Percentiles rank a stretch among this genome's conserved stretches.
These are phyloP conservation scores for Populus euphratica DNA, from an alignment of 345 rosid species.

Conservation along the genomic window DNA sequence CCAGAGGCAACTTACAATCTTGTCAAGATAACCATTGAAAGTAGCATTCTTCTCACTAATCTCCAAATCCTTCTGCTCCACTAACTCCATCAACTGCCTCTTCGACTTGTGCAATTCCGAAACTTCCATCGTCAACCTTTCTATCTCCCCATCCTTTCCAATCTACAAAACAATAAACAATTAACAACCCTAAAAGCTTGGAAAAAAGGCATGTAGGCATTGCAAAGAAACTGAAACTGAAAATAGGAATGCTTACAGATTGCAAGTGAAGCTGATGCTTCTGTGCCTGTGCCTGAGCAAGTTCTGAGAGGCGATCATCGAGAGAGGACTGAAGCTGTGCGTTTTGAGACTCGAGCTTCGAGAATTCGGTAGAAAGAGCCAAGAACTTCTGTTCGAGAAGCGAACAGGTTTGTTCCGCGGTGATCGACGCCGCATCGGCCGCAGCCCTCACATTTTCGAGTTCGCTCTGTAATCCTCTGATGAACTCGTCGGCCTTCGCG, in stretches of 20 bases:
- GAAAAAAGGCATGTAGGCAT: neutral
- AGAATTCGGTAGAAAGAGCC: constrained; percentile 60
- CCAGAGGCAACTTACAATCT: constrained; percentile 49
- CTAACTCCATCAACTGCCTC: constrained; percentile 75
- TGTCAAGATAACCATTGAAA: constrained; percentile 69
- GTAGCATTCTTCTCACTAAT: constrained; percentile 74
- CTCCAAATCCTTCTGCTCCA: constrained; percentile 78
- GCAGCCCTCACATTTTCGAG: constrained; percentile 72
- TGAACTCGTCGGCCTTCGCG: constrained; percentile 76
- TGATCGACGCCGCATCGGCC: constrained; percentile 78
- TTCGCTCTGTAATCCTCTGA: constrained; percentile 51
- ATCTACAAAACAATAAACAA: constrained; percentile 39
- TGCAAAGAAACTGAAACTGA: neutral
- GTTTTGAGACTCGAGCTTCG: constrained; percentile 57
- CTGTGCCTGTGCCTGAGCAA: constrained; percentile 67
- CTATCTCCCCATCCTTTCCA: constrained; percentile 76
- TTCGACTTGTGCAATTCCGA: constrained; percentile 76
- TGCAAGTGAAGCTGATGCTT: constrained; percentile 83
- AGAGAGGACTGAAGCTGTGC: constrained; percentile 66
- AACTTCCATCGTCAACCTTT: constrained; percentile 64
- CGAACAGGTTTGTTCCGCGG: constrained; percentile 95
- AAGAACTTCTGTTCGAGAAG: constrained; percentile 92
- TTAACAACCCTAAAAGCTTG: neutral
- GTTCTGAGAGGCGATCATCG: constrained; percentile 57
- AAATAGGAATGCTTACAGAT: constrained; percentile 31